phyloP scores from a whole-genome alignment of 2,329 filamentous ascomycete species.

The Colletotrichum sidae region DNA sequence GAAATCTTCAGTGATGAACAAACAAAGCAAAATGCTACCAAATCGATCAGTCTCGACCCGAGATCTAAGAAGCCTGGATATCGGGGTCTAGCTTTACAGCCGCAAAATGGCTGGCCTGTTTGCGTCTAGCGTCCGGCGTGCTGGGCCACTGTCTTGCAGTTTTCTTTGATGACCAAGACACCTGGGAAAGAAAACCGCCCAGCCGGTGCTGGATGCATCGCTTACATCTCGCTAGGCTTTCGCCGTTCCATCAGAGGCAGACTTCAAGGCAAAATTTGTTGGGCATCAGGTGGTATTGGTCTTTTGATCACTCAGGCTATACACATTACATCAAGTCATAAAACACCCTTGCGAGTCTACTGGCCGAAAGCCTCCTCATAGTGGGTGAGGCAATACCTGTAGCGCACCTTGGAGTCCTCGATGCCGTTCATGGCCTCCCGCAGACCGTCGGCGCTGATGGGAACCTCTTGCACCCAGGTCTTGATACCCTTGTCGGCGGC shows the following conservation, averaged over 20 bases:
- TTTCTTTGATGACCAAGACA: no score
- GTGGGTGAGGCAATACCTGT: conserved; percentile 79
- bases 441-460: conserved; percentile 78
- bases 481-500: conserved; percentile 76
- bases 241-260: neutral
- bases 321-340: conserved; percentile 10
- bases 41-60: no score
- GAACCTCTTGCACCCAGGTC: conserved; percentile 79
- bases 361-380: conserved; percentile 76
- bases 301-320: conserved; percentile 14
- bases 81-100: no score
- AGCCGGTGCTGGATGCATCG: no score
- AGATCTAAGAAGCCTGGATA: no score
- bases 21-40: no score
- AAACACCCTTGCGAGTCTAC: conserved; percentile 39
- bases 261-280: neutral
- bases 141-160: no score
- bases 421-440: conserved; percentile 77
- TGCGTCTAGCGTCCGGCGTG: no score
- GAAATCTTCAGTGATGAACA: no score
- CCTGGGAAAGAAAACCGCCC: no score
- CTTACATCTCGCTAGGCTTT: neutral
- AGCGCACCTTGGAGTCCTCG: conserved; percentile 77
- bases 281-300: conserved; percentile 26
- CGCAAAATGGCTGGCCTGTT: no score